Evolutionary conservation across 2,329 filamentous ascomycete genomes (phyloP).

Genomic region (Dendryphion nanum): DNA sequence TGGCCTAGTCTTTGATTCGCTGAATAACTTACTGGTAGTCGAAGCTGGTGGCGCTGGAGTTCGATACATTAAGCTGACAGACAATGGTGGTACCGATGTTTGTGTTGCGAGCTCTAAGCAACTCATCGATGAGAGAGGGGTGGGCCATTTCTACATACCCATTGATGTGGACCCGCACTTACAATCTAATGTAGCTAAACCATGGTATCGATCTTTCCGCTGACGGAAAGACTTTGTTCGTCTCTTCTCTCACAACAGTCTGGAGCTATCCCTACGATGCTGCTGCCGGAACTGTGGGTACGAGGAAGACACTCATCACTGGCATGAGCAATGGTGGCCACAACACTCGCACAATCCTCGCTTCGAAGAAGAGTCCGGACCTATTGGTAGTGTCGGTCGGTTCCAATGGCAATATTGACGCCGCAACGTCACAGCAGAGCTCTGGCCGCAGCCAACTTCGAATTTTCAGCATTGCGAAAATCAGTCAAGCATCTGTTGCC

Average conservation of each 20-base stretch:
- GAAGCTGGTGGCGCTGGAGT: constrained; percentile 16
- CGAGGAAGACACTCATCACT: constrained; percentile 19
- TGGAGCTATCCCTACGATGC: constrained; percentile 21
- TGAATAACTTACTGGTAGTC: constrained; percentile 17
- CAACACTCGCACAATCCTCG: constrained; percentile 14
- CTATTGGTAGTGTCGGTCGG: constrained; percentile 64
- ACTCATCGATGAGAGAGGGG: constrained; percentile 11
- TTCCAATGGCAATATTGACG: constrained; percentile 60
- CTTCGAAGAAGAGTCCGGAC: constrained; percentile 28
- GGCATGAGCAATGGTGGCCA: constrained; percentile 19
- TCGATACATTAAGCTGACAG: constrained; percentile 17
- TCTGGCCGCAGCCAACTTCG: constrained; percentile 63
- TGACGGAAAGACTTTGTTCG: constrained; percentile 24
- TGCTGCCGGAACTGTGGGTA: constrained; percentile 17
- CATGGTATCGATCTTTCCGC: constrained; percentile 21
- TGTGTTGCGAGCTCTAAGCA: constrained; percentile 18
- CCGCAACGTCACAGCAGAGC: constrained; percentile 44
- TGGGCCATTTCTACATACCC: neutral
- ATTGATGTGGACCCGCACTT: constrained; percentile 1
- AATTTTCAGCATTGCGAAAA: constrained; percentile 50
- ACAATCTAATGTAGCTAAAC: constrained; percentile 11
- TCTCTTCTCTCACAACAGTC: constrained; percentile 15
- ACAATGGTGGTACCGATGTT: constrained; percentile 20
- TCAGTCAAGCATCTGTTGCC: constrained; percentile 21
- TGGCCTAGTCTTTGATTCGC: constrained; percentile 15